phyloP scores from a whole-genome alignment of 2,329 filamentous ascomycete genomes.

The Fusarium sp. region DNA sequence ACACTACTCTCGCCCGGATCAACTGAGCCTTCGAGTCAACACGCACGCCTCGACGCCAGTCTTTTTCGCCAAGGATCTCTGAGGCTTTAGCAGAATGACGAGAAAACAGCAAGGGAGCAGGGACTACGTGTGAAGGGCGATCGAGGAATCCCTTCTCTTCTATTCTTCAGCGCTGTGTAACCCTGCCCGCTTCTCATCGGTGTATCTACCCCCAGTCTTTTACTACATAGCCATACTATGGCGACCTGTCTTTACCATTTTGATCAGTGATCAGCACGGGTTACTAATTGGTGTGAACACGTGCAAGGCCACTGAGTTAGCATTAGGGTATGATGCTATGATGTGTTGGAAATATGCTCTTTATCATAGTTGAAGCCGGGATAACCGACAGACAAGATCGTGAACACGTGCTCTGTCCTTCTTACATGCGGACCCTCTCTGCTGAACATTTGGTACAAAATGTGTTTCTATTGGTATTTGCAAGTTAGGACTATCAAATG shows the following conservation, averaged over 20 bases:
- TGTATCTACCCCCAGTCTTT: neutral
- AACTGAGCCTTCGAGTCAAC: constrained; percentile 48
- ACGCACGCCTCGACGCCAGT: neutral
- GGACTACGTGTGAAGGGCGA: neutral
- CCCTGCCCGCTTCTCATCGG: neutral
- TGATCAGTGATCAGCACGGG: neutral
- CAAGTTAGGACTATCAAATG: neutral
- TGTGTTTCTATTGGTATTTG: neutral
- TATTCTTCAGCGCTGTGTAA: neutral
- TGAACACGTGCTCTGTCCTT: neutral
- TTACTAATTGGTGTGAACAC: neutral
- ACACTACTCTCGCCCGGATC: constrained; percentile 52
- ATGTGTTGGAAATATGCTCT: too few species aligned
- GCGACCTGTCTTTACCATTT: neutral
- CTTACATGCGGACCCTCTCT: neutral
- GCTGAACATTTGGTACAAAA: neutral
- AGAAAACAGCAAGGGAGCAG: neutral
- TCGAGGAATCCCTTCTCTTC: neutral
- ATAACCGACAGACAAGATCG: too few species aligned
- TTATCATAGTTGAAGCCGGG: too few species aligned
- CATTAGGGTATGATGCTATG: too few species aligned
- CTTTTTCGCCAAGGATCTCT: neutral
- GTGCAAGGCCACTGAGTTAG: neutral
- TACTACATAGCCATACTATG: neutral
- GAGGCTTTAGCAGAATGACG: neutral